Conservation (phyloP, 257 asterid genomes). For the Capsicum chinense region DNA sequence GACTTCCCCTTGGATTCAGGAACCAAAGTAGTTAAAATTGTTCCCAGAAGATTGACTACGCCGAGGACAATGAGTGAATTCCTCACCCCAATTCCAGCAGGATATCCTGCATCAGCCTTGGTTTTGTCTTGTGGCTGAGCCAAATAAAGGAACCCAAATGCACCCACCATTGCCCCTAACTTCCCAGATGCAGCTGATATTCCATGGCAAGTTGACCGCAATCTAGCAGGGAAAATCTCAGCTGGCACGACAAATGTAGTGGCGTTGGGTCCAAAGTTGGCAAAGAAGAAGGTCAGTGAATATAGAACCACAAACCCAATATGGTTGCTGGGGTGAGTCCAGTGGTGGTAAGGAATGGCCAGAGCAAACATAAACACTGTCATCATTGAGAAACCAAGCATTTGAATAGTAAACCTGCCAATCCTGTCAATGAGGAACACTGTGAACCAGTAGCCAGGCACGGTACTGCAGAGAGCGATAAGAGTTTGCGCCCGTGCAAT, state of each 20-base stretch:
- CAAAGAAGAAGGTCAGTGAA: background rate
- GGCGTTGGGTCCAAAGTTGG: constrained; percentile 29
- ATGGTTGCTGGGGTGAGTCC: constrained; percentile 15
- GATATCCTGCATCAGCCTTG: constrained; percentile 65
- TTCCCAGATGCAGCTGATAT: constrained; percentile 72
- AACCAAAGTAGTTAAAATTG: constrained; percentile 58
- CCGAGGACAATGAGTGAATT: constrained; percentile 65
- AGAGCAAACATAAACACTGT: constrained; percentile 27
- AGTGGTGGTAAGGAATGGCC: constrained; percentile 23
- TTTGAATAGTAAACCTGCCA: constrained; percentile 21
- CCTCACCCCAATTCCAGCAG: constrained; percentile 62
- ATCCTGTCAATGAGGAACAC: constrained; percentile 15
- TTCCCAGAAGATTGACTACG: constrained; percentile 48
- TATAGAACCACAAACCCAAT: constrained; percentile 21
- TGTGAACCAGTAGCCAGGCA: constrained; percentile 63
- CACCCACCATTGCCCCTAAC: constrained; percentile 71
- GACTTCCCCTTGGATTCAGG: constrained; percentile 70
- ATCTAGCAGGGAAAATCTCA: constrained; percentile 13
- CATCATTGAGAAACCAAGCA: constrained; percentile 20
- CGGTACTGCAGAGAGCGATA: constrained; percentile 63
- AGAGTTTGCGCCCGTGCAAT: constrained; percentile 68
- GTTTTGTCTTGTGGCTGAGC: constrained; percentile 57
- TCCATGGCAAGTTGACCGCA: constrained; percentile 44
- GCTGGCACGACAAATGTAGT: constrained; percentile 27
- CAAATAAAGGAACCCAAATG: constrained; percentile 65